A percentile compares a stretch with the other conserved stretches of the same genome.
Conservation (phyloP, 1,284 basidiomycete species). For the Moesziomyces sp. region DNA sequence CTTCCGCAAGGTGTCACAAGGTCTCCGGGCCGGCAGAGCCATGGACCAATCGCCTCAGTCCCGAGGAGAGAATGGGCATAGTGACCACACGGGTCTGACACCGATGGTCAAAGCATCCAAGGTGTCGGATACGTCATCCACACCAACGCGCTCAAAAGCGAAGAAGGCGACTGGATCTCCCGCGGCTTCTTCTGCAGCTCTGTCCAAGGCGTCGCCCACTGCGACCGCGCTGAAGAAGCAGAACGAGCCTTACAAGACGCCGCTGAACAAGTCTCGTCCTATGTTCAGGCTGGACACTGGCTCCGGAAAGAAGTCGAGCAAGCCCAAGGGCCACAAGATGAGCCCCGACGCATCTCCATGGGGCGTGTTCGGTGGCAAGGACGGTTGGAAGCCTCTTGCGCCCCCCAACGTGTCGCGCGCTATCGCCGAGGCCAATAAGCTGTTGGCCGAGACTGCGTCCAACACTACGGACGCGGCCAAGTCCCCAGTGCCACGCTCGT, state of each 20-base stretch:
- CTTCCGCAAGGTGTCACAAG: conserved; percentile 9
- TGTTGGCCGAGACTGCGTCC: conserved; percentile 12
- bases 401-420: conserved; percentile 38
- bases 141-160: conserved; percentile 26
- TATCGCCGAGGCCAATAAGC: conserved; percentile 33
- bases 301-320: conserved; percentile 32
- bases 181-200: conserved; percentile 4
- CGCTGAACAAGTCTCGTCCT: conserved; percentile 38
- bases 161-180: conserved; percentile 15
- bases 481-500: background rate
- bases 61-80: background rate
- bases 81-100: conserved; percentile 36
- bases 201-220: conserved; percentile 4
- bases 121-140: conserved; percentile 11
- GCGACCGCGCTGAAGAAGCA: conserved; percentile 20
- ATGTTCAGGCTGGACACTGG: conserved; percentile 47
- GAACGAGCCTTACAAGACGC: conserved; percentile 22
- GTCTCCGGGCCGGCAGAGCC: background rate
- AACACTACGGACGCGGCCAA: background rate
- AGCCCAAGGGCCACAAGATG: conserved; percentile 45
- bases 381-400: conserved; percentile 44
- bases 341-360: conserved; percentile 31
- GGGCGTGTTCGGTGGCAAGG: conserved; percentile 43
- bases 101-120: conserved; percentile 42
- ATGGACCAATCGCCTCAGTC: conserved; percentile 2